phyloP scores from a whole-genome alignment of 176 grass and related monocot species.

The Areca catechu region DNA sequence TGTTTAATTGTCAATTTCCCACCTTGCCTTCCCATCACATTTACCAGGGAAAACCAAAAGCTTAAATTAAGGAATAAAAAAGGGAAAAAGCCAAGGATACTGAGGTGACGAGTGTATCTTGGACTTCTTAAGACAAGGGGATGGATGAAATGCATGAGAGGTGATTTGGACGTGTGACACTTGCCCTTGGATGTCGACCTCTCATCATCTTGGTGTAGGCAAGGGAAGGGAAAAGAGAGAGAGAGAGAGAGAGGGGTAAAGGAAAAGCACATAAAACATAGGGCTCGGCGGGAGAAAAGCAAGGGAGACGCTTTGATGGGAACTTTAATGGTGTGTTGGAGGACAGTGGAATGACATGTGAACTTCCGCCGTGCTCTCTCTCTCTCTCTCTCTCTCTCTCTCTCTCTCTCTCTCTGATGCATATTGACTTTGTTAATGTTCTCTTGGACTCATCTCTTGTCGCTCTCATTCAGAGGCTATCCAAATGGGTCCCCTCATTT shows the following conservation, averaged over 20 bases:
- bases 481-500: constrained; percentile 11
- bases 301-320: neutral
- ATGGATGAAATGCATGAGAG: neutral
- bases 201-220: neutral
- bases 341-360: constrained; percentile 18
- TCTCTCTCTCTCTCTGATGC: neutral
- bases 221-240: too few species aligned
- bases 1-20: too few species aligned
- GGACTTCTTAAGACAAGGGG: constrained; percentile 3
- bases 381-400: neutral
- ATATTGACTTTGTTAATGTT: neutral
- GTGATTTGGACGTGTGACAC: neutral
- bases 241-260: neutral
- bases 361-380: neutral
- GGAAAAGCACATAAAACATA: neutral
- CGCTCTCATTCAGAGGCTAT: constrained; percentile 12
- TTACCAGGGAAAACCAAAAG: neutral
- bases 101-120: neutral
- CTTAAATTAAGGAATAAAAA: neutral
- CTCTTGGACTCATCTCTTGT: constrained; percentile 3
- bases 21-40: neutral
- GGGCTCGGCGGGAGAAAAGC: too few species aligned
- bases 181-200: constrained; percentile 4
- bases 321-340: constrained; percentile 7
- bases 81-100: neutral